These are phyloP conservation scores for Tagetes patula DNA, from an alignment of 129 eudicot genomes.

Conservation along the genomic window DNA sequence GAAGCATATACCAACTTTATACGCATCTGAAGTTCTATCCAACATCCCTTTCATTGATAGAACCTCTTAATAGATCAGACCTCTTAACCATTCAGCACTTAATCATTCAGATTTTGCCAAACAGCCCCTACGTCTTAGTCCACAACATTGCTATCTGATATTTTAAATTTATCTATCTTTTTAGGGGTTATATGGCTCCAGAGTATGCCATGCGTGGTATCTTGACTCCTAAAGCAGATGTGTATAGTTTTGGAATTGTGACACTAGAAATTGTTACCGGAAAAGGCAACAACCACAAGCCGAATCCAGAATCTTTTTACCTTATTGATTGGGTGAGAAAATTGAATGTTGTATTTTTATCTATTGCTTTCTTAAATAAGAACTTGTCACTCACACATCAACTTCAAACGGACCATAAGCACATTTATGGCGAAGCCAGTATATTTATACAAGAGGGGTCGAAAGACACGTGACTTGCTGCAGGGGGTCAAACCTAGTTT, in stretches of 20 bases:
- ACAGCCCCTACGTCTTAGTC: neutral
- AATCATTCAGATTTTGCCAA: no score
- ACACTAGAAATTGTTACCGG: slow-evolving; percentile 70
- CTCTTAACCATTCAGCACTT: no score
- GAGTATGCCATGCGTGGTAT: slow-evolving; percentile 87
- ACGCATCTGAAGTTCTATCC: no score
- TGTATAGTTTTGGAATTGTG: slow-evolving; percentile 82
- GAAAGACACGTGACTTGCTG: no score
- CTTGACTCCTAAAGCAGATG: slow-evolving; percentile 70
- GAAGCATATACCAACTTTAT: no score
- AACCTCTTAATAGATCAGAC: no score
- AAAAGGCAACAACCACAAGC: slow-evolving; percentile 75
- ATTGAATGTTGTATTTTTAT: slow-evolving; percentile 9
- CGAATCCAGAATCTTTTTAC: slow-evolving; percentile 61
- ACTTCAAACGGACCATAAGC: neutral
- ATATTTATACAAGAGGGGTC: no score
- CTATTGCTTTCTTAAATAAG: neutral
- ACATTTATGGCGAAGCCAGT: neutral
- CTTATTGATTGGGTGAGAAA: slow-evolving; percentile 80
- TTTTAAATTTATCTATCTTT: neutral
- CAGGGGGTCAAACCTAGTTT: no score
- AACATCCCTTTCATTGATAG: no score
- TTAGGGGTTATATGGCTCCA: slow-evolving; percentile 87
- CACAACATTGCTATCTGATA: neutral
- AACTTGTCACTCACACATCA: neutral